Evolutionary conservation across 2,329 filamentous ascomycete genomes (phyloP), one percentile per base, ranked within the genome.

Genomic region (Pseudogymnoascus sp.): DNA sequence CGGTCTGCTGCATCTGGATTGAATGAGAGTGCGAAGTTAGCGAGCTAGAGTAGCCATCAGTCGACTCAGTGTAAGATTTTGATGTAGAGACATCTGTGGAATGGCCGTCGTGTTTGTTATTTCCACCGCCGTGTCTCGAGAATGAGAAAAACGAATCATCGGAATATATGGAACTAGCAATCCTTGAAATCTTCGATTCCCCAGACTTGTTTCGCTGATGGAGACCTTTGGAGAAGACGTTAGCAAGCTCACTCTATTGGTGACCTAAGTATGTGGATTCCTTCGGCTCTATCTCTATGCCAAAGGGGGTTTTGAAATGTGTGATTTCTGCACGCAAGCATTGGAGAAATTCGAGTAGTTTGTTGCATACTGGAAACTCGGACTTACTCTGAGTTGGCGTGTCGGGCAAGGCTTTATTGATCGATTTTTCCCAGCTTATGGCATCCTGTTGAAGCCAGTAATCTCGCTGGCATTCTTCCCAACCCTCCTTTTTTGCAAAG

Each of bases 371-470:
- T 53, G n/a, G 15, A 28, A 28, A 6, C 11, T 30, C n/a, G 18
- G 33, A 53, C 47, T 53, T 53, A 53, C 47, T 53, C 28, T 12
- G 18, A 20, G 25, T n/a, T 12, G 47, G 47, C n/a, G 47, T 53
- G 5, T 53, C n/a, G 33, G 47, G 47, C 18, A 58, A 38, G 15
- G 57, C 57, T 30, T 58, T 58, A 30, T 58, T 58, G 20, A 58
- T 38, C 14, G 57, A 38, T 6, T 38, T 22, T 30, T 38, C 33
- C 57, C 57, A 58, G 8, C 37, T 39, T 37, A 58, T 39, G 33
- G 57, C 57, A 39, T 58, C 57, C 20, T 25, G 33, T 18, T 38
- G 57, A 25, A 58, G 37, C 33, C 57, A 37, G 5, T 38, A 25
- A 30, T 58, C 57, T 25, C 57, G 25, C 8, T 38, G 35, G 33